phyloP scores from a whole-genome alignment of 441 rosid species.

The Melastoma candidum region DNA sequence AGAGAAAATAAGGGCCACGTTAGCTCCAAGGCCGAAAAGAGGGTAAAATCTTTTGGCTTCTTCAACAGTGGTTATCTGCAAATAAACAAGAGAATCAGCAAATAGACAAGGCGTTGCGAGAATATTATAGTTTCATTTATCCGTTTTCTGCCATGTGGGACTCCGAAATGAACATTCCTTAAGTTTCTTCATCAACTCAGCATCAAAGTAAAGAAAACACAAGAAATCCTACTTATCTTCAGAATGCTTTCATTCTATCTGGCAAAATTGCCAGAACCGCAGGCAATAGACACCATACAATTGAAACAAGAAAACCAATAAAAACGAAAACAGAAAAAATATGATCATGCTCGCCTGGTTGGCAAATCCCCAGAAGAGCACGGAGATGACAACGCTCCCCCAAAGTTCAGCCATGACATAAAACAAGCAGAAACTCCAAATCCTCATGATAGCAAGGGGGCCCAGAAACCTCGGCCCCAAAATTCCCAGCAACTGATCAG shows the following conservation, averaged over 20 bases:
- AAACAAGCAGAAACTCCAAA: constrained; percentile 94
- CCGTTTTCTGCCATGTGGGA: too few relatives aligned
- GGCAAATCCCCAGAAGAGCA: constrained; percentile 96
- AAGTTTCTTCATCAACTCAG: too few relatives aligned
- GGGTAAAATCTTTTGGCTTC: constrained; percentile 97
- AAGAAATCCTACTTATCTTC: too few relatives aligned
- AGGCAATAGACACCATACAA: too few relatives aligned
- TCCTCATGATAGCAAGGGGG: constrained; percentile 91
- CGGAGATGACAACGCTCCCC: constrained; percentile 96
- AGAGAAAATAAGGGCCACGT: constrained; percentile 81
- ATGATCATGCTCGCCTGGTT: constrained; percentile 55
- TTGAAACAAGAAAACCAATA: too few relatives aligned
- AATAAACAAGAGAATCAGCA: too few relatives aligned
- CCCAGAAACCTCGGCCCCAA: constrained; percentile 97
- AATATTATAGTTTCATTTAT: not conserved
- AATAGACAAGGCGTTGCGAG: not conserved
- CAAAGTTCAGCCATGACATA: constrained; percentile 99
- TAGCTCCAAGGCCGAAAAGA: constrained; percentile 94
- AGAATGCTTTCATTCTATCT: too few relatives aligned
- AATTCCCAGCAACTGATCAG: constrained; percentile 60
- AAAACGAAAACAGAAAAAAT: too few relatives aligned
- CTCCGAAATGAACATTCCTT: too few relatives aligned
- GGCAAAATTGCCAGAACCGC: too few relatives aligned
- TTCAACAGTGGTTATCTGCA: constrained; percentile 89
- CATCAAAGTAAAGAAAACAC: too few relatives aligned